Base-by-base conservation (phyloP, 352 stramenopile species). In the Elongisporangium undulatum region DNA sequence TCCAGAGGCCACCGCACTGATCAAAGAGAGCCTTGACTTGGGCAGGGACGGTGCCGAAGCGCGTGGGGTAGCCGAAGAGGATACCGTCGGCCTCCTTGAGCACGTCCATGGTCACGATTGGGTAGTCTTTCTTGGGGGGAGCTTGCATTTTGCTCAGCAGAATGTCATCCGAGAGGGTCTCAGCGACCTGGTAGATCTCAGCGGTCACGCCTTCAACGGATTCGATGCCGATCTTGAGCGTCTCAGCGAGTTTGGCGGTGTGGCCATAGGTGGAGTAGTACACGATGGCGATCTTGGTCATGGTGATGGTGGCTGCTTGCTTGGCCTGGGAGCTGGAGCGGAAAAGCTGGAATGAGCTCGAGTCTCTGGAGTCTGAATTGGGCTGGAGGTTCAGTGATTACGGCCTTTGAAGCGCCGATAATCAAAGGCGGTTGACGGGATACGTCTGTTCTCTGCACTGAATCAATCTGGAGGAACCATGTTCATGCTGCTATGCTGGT, bases 251-350 rank as follows among this genome's bases (percentile, higher is more conserved):
- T 51, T 63, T 77, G 22, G 61, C 63, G 54, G 94, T 73, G 70
- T 95, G 88, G 24, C 86, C 85, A 69, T 96, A 94, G 22, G 86
- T 81, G 61, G 72, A 89, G 74, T 92, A 92, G 68, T 85, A 87
- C 54, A 93, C 57, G 66, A 93, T 83, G 8, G 75, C 77, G 51
- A 92, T 74, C 64, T 87, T 89, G 60, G 78, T 67, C 71, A 77
- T 80, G 34, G 21, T 66, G 68, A 78, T 80, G 34, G 21, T 58
- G 38, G 26, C 21, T 55, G 9, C 9, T 17, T 45, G 34, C 34
- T 45, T 45, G 34, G 34, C 29, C 13, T 41, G 29, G 8, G 6
- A 17, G 10, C 34, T 45, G 34, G 34, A 45, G 9, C 1, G 26
- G 26, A 38, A 9, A 4, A 8, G 26, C 12, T 38, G 26, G 26